Evolutionary conservation across 2,329 filamentous ascomycete species (phyloP), one percentile per base, ranked within the genome.

Genomic region (Aspergillus sp.): DNA sequence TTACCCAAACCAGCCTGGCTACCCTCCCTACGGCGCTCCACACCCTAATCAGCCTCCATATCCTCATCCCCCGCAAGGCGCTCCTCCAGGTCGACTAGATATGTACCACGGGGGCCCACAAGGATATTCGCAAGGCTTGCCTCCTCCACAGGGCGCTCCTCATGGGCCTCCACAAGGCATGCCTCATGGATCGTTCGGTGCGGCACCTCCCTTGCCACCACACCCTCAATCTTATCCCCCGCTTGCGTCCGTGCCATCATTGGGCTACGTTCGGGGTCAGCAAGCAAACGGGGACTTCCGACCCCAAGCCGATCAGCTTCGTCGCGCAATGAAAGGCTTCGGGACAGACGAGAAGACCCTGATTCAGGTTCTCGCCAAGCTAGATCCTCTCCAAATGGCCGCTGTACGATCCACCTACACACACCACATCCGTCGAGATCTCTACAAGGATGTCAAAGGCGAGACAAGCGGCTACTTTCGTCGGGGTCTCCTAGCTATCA

Each of bases 301-400:
- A 3, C 79, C 81, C 12, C 88, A 95, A 67, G 90, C 91, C 0
- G 85, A 92, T 59, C 85, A 82, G 4, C 80, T 96, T 21, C 87
- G 91, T 56, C 85, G 85, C 67, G 91, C 94, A 2, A 97, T 97
- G 92, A 97, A 96, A 76, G 92, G 92, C 0, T 91, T 97, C 63
- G 94, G 93, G 36, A 97, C 93, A 0, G 87, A 98, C 70, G 93
- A 97, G 75, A 89, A 87, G 69, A 76, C 84, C 0, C 80, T 98
- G 15, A 93, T 96, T 64, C 80, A 81, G 2, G 80, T 89, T 3
- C 80, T 98, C 8, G 80, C 89, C 2, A 85, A 83, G 66, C 89
- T 92, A 64, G 91, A 96, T 65, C 90, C 93, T 1, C 80, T 92
- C 4, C 91, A 96, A 73, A 84, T 95, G 63, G 85, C 88, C 51